Conservation (phyloP, 2,329 filamentous ascomycete species). For the Pseudogymnoascus sp. region DNA sequence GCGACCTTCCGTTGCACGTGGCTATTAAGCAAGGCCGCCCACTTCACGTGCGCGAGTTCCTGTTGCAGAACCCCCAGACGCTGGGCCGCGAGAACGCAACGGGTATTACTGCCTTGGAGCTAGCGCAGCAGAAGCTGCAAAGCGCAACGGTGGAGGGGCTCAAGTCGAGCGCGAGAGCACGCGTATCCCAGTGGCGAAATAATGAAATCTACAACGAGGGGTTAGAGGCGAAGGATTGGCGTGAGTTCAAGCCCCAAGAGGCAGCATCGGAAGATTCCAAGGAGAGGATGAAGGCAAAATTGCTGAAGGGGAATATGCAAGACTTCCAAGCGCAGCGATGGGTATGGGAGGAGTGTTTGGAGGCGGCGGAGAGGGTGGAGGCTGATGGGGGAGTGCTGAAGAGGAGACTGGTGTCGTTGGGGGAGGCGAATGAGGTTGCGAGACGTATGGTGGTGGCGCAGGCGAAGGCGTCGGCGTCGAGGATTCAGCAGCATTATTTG, state of each 20-base stretch:
- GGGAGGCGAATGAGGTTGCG: slow-evolving; percentile 55
- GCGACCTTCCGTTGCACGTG: slow-evolving; percentile 58
- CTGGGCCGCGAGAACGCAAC: slow-evolving; percentile 64
- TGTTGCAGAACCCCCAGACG: not conserved
- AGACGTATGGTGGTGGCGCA: slow-evolving; percentile 31
- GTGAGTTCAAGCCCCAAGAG: slow-evolving; percentile 11
- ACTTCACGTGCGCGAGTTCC: not conserved
- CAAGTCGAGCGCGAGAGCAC: not conserved
- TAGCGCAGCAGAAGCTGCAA: slow-evolving; percentile 35
- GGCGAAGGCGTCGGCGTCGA: not conserved
- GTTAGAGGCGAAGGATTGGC: not conserved
- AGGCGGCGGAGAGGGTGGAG: slow-evolving; percentile 19
- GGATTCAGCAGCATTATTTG: not conserved
- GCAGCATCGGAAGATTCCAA: slow-evolving; percentile 1
- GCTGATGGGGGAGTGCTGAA: slow-evolving; percentile 30
- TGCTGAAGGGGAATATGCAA: not conserved
- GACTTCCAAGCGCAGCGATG: not conserved
- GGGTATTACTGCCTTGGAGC: slow-evolving; percentile 64
- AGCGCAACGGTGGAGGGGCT: slow-evolving; percentile 10
- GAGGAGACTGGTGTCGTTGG: slow-evolving; percentile 47
- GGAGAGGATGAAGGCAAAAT: not conserved
- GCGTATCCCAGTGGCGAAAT: not conserved
- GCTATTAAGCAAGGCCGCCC: slow-evolving; percentile 40
- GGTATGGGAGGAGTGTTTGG: slow-evolving; percentile 33
- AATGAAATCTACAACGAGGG: not conserved